Evolutionary conservation across 768 basidiomycete genomes (phyloP).

Genomic region (Psilocybe azurescens): DNA sequence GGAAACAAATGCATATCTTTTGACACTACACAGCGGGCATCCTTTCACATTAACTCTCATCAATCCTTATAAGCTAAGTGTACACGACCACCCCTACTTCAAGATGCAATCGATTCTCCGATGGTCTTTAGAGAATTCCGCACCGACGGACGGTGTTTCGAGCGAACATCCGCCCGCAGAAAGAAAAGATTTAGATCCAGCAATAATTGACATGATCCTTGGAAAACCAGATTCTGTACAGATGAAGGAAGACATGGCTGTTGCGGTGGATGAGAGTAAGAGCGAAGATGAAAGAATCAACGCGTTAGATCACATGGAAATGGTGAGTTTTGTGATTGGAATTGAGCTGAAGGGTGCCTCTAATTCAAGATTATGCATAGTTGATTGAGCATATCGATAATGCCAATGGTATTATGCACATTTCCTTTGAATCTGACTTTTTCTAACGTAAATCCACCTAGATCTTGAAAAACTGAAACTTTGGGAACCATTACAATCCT

Average conservation of each 20-base stretch:
- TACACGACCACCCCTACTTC: background rate
- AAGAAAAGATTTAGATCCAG: constrained; percentile 72
- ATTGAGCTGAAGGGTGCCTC: background rate
- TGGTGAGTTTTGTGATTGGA: constrained; percentile 53
- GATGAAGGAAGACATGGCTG: constrained; percentile 81
- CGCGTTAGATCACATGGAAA: constrained; percentile 86
- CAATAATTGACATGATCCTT: constrained; percentile 83
- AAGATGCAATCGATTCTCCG: constrained; percentile 79
- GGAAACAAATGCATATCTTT: constrained; percentile 20
- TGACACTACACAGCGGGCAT: background rate
- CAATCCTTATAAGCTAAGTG: background rate
- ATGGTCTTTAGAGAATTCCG: constrained; percentile 82
- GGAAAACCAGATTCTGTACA: constrained; percentile 82
- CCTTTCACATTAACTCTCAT: constrained; percentile 1
- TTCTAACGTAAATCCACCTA: constrained; percentile 29
- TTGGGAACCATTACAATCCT: constrained; percentile 76
- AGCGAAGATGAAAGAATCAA: constrained; percentile 63
- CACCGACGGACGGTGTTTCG: constrained; percentile 34
- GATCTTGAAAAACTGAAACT: constrained; percentile 79
- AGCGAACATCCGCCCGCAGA: constrained; percentile 37
- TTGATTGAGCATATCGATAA: constrained; percentile 90
- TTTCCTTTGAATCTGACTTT: background rate
- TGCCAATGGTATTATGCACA: constrained; percentile 66
- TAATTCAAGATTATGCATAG: constrained; percentile 39
- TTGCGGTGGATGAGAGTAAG: constrained; percentile 61